A percentile compares a stretch with the other conserved stretches of the same genome.
Conservation (phyloP, 2,329 filamentous ascomycete genomes). For the Pseudonectria foliicola region DNA sequence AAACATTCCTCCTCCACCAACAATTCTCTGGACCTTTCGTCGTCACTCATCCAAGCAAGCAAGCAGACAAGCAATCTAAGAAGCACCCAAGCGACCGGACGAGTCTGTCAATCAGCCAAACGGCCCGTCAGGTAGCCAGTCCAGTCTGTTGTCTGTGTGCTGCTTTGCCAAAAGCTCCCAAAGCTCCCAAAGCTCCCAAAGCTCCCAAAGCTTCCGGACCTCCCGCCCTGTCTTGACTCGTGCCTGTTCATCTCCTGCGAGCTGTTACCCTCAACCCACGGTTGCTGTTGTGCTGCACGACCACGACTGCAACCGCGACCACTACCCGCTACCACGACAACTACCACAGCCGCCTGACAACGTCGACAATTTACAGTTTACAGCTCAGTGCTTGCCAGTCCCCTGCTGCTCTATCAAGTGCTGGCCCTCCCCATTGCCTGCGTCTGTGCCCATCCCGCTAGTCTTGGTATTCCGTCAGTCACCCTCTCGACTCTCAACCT, state of each 20-base stretch:
- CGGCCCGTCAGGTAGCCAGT: neutral
- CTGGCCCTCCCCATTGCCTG: no score
- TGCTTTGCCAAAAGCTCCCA: neutral
- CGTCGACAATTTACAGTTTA: neutral
- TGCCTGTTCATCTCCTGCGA: conserved; percentile 6
- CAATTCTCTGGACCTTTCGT: conserved; percentile 17
- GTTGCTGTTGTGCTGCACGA: neutral
- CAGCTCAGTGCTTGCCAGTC: neutral
- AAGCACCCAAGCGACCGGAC: no score
- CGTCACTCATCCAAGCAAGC: conserved; percentile 5
- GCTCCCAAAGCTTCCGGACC: conserved; percentile 4
- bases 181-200: conserved; percentile 2
- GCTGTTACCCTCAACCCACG: conserved; percentile 6
- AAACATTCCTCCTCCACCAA: conserved; percentile 22
- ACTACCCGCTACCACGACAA: neutral
- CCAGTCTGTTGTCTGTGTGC: neutral
- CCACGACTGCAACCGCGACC: neutral
- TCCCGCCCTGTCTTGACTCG: conserved; percentile 9
- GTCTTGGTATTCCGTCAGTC: neutral
- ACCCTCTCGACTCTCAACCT: no score
- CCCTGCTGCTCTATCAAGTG: no score
- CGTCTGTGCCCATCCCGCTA: neutral
- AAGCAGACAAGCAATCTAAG: no score
- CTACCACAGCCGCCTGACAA: neutral
- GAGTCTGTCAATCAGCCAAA: conserved; percentile 1